Percentiles rank a stretch among this genome's conserved stretches.
Conservation (phyloP, 805 yeast genomes). For the Saccharomycopsis sp. region DNA sequence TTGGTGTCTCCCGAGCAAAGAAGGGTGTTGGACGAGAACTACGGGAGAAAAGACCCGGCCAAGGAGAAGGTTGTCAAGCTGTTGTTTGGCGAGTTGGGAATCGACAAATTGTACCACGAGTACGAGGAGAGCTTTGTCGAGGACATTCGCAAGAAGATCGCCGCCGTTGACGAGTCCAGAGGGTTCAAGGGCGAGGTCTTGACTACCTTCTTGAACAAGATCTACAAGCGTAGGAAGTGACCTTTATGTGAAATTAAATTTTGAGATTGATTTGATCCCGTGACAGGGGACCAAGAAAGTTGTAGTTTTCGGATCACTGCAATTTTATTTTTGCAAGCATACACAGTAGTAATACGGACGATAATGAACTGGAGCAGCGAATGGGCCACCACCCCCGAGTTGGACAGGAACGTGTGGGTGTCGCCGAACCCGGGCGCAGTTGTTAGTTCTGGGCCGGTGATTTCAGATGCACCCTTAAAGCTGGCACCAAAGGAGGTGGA, state of each 20-base stretch:
- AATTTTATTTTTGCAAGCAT: not conserved
- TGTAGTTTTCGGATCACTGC: not conserved
- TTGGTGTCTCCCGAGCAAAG: constrained; percentile 77
- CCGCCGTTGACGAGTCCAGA: constrained; percentile 73
- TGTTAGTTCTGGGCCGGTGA: not conserved
- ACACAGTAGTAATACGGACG: too few species aligned
- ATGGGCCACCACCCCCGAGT: too few species aligned
- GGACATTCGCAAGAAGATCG: constrained; percentile 56
- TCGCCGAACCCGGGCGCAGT: constrained; percentile 7
- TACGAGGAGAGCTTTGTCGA: constrained; percentile 76
- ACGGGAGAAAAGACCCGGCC: constrained; percentile 68
- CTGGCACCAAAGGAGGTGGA: not conserved
- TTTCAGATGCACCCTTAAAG: too few species aligned
- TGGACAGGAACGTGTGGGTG: constrained; percentile 17
- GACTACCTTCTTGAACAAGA: constrained; percentile 74
- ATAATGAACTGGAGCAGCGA: too few species aligned
- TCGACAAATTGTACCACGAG: constrained; percentile 59
- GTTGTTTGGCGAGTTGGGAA: constrained; percentile 63
- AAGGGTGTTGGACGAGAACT: constrained; percentile 70
- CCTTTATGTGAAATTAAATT: too few species aligned
- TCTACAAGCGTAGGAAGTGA: constrained; percentile 88
- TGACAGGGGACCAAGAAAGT: too few species aligned
- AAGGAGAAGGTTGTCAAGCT: constrained; percentile 57
- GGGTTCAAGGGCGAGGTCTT: constrained; percentile 91
- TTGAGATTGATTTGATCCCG: too few species aligned